These are phyloP conservation scores for Penicillium lividum DNA, from an alignment of 495 filamentous ascomycete species.

Conservation along the genomic window DNA sequence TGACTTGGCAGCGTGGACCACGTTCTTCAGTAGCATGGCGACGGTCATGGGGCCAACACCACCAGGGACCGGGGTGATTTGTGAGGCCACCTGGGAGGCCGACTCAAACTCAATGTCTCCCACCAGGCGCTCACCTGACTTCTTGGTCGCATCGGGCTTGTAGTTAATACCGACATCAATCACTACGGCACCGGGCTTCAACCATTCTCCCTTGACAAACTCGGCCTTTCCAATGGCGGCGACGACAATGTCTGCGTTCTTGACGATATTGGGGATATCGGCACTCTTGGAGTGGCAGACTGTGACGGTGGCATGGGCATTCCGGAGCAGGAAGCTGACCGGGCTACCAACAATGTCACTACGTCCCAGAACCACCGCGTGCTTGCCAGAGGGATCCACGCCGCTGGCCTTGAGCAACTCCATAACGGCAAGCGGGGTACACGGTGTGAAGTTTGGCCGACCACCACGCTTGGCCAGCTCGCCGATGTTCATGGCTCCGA, in stretches of 20 bases:
- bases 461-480: conserved; percentile 94
- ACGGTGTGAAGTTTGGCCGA: conserved; percentile 82
- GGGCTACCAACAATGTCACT: conserved; percentile 98
- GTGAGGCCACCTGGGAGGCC: conserved; percentile 82
- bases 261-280: conserved; percentile 69
- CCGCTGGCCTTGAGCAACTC: conserved; percentile 81
- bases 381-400: conserved; percentile 82
- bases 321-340: conserved; percentile 91
- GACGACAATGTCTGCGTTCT: conserved; percentile 84
- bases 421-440: conserved; percentile 97
- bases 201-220: conserved; percentile 91
- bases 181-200: conserved; percentile 90
- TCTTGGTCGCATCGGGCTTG: conserved; percentile 88
- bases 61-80: conserved; percentile 94
- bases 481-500: conserved; percentile 89
- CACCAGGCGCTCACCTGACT: conserved; percentile 90
- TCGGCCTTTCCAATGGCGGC: conserved; percentile 86
- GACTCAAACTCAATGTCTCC: conserved; percentile 94
- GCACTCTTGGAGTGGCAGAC: conserved; percentile 89
- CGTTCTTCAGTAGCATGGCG: conserved; percentile 93
- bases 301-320: conserved; percentile 95
- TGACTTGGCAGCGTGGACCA: conserved; percentile 75
- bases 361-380: conserved; percentile 90
- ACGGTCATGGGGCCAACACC: conserved; percentile 99
- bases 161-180: conserved; percentile 99